These are phyloP conservation scores for Cicer yamashitae DNA, from an alignment of 306 rosid species.

Conservation along the genomic window DNA sequence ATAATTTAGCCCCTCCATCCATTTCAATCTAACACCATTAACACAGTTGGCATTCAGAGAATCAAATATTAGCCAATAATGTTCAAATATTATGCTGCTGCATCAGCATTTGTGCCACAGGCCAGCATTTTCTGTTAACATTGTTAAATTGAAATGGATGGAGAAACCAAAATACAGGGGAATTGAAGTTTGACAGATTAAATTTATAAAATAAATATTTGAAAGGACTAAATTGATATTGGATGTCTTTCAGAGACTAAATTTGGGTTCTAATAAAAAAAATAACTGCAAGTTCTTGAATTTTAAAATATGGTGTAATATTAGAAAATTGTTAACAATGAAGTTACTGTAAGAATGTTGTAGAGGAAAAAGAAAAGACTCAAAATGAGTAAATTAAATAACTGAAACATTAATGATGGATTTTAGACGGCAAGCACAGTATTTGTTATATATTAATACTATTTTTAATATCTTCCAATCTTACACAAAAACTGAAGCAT, in stretches of 20 bases:
- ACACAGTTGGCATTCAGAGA: neutral
- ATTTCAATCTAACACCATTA: neutral
- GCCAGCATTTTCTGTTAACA: slow-evolving; percentile 19
- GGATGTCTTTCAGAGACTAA: slow-evolving; percentile 15
- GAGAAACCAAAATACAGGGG: slow-evolving; percentile 27
- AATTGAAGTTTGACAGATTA: slow-evolving; percentile 8
- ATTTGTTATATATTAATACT: neutral
- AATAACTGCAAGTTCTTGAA: slow-evolving; percentile 1
- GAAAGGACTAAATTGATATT: slow-evolving; percentile 11
- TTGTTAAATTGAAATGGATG: slow-evolving; percentile 13
- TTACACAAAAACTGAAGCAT: slow-evolving; percentile 10
- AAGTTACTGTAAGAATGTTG: slow-evolving; percentile 22
- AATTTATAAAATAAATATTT: neutral
- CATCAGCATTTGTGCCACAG: neutral
- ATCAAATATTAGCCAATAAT: slow-evolving; percentile 1
- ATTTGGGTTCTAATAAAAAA: slow-evolving; percentile 8
- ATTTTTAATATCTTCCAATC: neutral
- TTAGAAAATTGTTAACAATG: slow-evolving; percentile 8
- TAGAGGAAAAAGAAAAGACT: neutral
- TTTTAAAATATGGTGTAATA: slow-evolving; percentile 7
- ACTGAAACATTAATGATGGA: slow-evolving; percentile 7
- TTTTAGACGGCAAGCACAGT: neutral
- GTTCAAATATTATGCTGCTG: neutral
- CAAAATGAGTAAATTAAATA: slow-evolving; percentile 22
- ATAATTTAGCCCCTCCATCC: slow-evolving; percentile 7